Evolutionary conservation across 1,284 basidiomycete genomes (phyloP), one percentile per base, ranked within the genome.

Genomic region (Malassezia arunalokei): DNA sequence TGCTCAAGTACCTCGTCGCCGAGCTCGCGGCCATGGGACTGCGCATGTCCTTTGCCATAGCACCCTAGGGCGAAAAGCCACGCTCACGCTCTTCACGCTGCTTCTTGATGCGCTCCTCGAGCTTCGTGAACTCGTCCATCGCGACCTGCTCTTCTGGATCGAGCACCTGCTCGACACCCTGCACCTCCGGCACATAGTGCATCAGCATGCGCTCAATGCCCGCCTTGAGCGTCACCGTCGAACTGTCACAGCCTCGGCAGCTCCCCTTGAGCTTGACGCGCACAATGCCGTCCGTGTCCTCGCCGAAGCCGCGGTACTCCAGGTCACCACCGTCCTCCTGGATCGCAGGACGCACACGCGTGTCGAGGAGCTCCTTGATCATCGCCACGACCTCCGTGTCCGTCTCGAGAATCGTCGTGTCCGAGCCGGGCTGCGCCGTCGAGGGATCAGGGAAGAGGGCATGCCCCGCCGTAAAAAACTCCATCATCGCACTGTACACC

Each of bases 161-260:
- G 44, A 96, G 75, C 6, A 95, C 79, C 82, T 96, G 90, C 68
- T 95, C 87, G 6, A 98, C 90, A n/a, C 82, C 83, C 74, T 92
- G 85, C 31, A 98, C 92, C 75, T 98, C 91, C 6, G 92, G 92
- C 50, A 98, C 87, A 69, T 96, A 98, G 75, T 98, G 92, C 87
- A 88, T 92, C 66, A 98, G 77, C 94, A 98, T 98, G 57, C 92
- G 79, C 77, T 98, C 94, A 50, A 68, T 67, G 24, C 66, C 66
- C n/a, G 47, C 54, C 49, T 96, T 98, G 57, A 98, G 78, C 14
- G 92, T 98, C 28, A 98, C 91, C 9, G 87, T 84, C 66, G 85
- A 88, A 33, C 85, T 88, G 60, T 83, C 83, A 75, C 92, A 98
- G 6, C 94, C 92, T 66, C 92, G 78, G 76, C 92, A 98, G 69